Evolutionary conservation across 768 basidiomycete genomes (phyloP).

Genomic region (Albatrellus ellisii): DNA sequence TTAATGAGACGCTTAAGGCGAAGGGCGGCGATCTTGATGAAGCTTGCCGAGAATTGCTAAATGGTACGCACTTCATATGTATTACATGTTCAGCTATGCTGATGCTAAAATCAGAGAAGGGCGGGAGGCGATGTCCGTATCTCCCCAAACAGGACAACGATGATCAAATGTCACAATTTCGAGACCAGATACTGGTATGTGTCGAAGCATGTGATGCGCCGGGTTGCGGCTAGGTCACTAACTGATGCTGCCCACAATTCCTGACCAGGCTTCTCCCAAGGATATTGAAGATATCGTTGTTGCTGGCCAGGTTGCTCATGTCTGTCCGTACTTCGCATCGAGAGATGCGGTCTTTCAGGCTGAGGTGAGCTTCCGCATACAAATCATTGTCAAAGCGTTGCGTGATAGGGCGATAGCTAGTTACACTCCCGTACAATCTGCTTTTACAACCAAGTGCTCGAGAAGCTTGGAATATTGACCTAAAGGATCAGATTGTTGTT

Average conservation of each 20-base stretch:
- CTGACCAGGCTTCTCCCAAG: conserved; percentile 63
- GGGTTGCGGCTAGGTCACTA: not conserved
- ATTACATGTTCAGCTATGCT: not conserved
- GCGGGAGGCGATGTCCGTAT: conserved; percentile 59
- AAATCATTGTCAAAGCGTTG: not conserved
- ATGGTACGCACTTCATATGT: conserved; percentile 28
- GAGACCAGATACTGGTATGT: conserved; percentile 75
- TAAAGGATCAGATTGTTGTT: conserved; percentile 75
- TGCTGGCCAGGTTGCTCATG: conserved; percentile 51
- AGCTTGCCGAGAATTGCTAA: conserved; percentile 69
- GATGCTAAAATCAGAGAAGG: conserved; percentile 30
- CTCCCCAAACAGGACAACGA: conserved; percentile 54
- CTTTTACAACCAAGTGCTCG: conserved; percentile 72
- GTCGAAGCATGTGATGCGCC: not conserved
- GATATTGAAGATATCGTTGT: conserved; percentile 89
- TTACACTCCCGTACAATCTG: conserved; percentile 91
- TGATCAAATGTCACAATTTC: conserved; percentile 58
- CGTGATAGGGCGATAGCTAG: conserved; percentile 35
- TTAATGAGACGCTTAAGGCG: conserved; percentile 65
- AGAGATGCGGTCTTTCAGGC: conserved; percentile 81
- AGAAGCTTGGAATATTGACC: conserved; percentile 77
- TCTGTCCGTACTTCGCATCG: conserved; percentile 91
- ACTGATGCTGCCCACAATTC: not conserved
- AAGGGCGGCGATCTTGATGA: conserved; percentile 70
- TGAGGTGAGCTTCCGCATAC: conserved; percentile 38